Percentiles rank a stretch among this genome's conserved stretches.
Conservation (phyloP, 148 eudicot species). For the Chenopodium suecicum region DNA sequence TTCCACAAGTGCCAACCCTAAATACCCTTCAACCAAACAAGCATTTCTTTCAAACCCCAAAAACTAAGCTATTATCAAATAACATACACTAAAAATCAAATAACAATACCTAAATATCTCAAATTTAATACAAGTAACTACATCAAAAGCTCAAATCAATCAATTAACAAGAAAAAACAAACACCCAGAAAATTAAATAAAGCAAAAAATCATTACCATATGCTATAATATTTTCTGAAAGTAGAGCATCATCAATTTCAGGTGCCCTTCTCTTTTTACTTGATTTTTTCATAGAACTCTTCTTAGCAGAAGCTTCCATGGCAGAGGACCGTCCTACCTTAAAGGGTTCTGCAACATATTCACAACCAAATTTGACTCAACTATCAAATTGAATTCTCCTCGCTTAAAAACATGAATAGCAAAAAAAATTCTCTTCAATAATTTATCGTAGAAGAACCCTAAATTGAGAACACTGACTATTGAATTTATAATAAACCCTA, state of each 20-base stretch:
- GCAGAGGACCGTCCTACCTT: neutral
- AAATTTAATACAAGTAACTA: neutral
- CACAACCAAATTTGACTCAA: too few species aligned
- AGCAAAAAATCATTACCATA: conserved; percentile 8
- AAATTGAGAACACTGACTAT: too few species aligned
- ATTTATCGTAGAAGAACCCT: too few species aligned
- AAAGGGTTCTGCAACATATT: too few species aligned
- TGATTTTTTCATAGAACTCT: conserved; percentile 28
- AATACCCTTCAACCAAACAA: neutral
- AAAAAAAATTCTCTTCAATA: too few species aligned
- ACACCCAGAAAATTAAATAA: neutral
- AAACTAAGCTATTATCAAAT: neutral
- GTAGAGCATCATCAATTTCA: conserved; percentile 33
- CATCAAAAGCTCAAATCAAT: neutral
- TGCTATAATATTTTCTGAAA: conserved; percentile 9
- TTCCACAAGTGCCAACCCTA: neutral
- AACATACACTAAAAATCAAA: neutral
- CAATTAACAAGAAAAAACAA: neutral
- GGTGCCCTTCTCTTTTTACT: conserved; percentile 45
- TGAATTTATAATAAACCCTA: too few species aligned
- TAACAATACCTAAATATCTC: neutral
- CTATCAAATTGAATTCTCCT: too few species aligned
- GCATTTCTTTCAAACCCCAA: neutral
- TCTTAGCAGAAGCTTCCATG: conserved; percentile 26
- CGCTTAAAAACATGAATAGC: too few species aligned